Evolutionary conservation across 495 filamentous ascomycete species (phyloP), one percentile per base, ranked within the genome.

Genomic region (Aspergillus hancockii): DNA sequence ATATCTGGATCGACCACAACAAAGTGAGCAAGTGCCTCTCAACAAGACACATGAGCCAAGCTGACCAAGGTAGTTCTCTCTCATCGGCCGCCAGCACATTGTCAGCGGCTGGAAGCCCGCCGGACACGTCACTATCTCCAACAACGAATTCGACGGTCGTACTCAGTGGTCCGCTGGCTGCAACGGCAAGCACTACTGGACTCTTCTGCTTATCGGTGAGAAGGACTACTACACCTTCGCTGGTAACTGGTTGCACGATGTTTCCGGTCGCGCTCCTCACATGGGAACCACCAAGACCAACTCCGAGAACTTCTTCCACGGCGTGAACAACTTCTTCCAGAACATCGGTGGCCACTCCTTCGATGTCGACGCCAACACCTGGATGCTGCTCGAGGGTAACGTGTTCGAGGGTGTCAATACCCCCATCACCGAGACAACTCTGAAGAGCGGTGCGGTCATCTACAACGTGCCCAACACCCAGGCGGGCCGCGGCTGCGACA

Each of bases 111-210:
- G 51, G 51, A 54, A 46, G 16, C 13, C 21, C 3, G 58, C 53
- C 4, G 58, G 58, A 18, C 64, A 54, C 13, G 61, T 66, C 16
- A 73, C 71, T 50, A 63, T 62, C 32, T 64, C 67, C 16, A 60
- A 67, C 56, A 78, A 77, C 57, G 71, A 80, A 60, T 75, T 81
- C 63, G 72, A 81, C 58, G 79, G 79, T 31, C 32, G 47, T 9
- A 79, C 75, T 0, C 62, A 47, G 31, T 80, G 76, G 73, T 79
- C 75, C 13, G 74, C 77, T 13, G 73, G 70, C 43, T 81, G 79
- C 63, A 76, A 82, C 47, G 70, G 72, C 40, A 68, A 79, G 61
- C 79, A 80, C 62, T 81, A 82, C 72, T 81, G 79, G 78, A 76
- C 72, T 12, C 60, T 81, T 54, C 40, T 61, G 31, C 36, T 66